Evolutionary conservation across 163 green algal species (phyloP).

Genomic region (Volvox carteri): DNA sequence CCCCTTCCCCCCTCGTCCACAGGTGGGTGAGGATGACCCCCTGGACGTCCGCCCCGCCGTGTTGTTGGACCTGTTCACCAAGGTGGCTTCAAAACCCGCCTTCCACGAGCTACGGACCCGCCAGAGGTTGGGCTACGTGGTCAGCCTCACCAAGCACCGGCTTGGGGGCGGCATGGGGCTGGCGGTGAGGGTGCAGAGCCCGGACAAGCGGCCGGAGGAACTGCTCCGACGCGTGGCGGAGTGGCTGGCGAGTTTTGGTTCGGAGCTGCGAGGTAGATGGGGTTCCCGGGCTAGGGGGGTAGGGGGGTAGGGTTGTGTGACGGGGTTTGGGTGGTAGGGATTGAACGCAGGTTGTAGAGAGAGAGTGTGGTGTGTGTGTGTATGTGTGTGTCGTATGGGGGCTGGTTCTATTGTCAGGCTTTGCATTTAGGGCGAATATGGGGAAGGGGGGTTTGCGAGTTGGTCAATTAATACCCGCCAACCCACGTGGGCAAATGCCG

Average conservation of each 20-base stretch:
- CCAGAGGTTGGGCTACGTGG: constrained; percentile 69
- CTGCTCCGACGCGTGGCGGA: constrained; percentile 46
- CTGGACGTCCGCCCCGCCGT: constrained; percentile 13
- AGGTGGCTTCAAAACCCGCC: constrained; percentile 64
- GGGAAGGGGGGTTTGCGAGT: too few species aligned
- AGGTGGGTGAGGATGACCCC: constrained; percentile 46
- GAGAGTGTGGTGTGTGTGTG: too few species aligned
- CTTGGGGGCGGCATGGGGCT: constrained; percentile 59
- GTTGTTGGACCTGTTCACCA: constrained; percentile 59
- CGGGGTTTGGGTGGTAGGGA: background rate
- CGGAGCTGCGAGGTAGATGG: constrained; percentile 54
- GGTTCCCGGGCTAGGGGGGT: background rate
- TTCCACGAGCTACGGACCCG: constrained; percentile 71
- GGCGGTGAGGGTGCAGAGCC: constrained; percentile 63
- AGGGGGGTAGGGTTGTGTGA: background rate
- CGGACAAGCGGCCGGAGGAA: constrained; percentile 12
- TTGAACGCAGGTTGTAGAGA: too few species aligned
- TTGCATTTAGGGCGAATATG: too few species aligned
- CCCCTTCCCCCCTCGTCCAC: too few species aligned
- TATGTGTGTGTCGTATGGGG: too few species aligned
- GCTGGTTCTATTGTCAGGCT: too few species aligned
- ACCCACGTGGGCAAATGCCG: too few species aligned
- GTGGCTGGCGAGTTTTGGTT: constrained; percentile 62
- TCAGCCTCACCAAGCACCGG: constrained; percentile 8
- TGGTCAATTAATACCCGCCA: too few species aligned